Percentiles rank a stretch among this genome's conserved stretches.
phyloP scores from a whole-genome alignment of 2,329 filamentous ascomycete genomes.

The Fusarium proliferatum region DNA sequence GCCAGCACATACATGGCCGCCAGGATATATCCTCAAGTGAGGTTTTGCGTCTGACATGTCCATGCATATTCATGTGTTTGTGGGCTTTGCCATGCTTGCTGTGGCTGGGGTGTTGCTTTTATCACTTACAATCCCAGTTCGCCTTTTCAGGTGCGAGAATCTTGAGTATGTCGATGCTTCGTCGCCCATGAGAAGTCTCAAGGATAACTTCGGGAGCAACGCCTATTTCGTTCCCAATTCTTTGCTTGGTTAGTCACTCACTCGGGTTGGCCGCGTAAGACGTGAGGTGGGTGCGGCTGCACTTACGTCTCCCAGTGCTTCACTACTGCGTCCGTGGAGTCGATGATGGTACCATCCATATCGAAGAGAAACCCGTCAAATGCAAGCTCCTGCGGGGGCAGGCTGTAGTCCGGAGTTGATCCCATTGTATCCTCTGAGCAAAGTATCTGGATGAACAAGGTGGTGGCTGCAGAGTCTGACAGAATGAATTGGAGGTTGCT shows the following conservation, averaged over 20 bases:
- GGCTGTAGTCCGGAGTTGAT: constrained; percentile 53
- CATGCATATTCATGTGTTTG: background rate
- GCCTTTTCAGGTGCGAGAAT: constrained; percentile 85
- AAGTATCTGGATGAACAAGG: background rate
- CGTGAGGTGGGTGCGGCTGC: background rate
- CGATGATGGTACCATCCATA: constrained; percentile 87
- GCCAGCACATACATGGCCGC: background rate
- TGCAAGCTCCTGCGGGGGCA: constrained; percentile 58
- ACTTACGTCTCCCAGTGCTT: constrained; percentile 80
- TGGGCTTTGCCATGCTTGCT: background rate
- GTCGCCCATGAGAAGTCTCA: constrained; percentile 88
- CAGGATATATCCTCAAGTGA: constrained; percentile 7
- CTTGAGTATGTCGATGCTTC: constrained; percentile 87
- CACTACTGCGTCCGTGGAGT: constrained; percentile 79
- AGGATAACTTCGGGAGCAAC: constrained; percentile 88
- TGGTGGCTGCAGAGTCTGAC: background rate
- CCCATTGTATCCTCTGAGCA: constrained; percentile 44
- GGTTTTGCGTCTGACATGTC: background rate
- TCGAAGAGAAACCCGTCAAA: constrained; percentile 74
- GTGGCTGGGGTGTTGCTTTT: background rate
- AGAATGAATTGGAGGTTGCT: background rate
- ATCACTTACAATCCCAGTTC: constrained; percentile 86
- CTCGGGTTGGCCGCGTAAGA: background rate
- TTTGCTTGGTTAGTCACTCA: constrained; percentile 47
- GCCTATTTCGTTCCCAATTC: constrained; percentile 84